Percentiles rank a stretch among this genome's conserved stretches.
These are phyloP conservation scores for Wickerhamiella vanderwaltii DNA, from an alignment of 805 yeast genomes.

Conservation along the genomic window DNA sequence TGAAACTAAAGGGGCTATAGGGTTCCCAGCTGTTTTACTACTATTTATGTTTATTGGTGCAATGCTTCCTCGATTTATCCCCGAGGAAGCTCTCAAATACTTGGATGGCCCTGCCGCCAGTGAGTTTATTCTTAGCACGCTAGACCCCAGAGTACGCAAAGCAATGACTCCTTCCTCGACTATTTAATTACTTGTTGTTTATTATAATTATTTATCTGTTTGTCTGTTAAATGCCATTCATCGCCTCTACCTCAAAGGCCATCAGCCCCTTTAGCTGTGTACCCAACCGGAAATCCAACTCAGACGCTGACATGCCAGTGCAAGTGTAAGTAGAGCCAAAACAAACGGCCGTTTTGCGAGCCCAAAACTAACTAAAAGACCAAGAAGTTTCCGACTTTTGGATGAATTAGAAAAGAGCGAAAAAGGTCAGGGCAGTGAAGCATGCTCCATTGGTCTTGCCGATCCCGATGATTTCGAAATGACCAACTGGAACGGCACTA, in stretches of 20 bases:
- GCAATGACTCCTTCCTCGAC: too few species aligned
- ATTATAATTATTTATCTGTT: too few species aligned
- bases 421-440: slow-evolving; percentile 92
- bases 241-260: too few species aligned
- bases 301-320: slow-evolving; percentile 12
- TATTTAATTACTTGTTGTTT: neutral
- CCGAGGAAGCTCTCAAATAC: slow-evolving; percentile 42
- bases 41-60: slow-evolving; percentile 50
- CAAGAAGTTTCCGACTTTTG: slow-evolving; percentile 85
- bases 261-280: too few species aligned
- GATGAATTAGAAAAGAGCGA: slow-evolving; percentile 98
- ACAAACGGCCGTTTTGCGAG: too few species aligned
- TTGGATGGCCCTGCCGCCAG: slow-evolving; percentile 49
- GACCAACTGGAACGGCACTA: slow-evolving; percentile 97
- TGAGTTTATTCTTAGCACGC: slow-evolving; percentile 28
- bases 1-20: slow-evolving; percentile 81
- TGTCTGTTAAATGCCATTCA: too few species aligned
- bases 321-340: too few species aligned
- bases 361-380: too few species aligned
- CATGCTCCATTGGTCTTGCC: slow-evolving; percentile 87
- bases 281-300: too few species aligned
- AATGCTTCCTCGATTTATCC: slow-evolving; percentile 51
- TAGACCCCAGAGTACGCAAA: slow-evolving; percentile 23
- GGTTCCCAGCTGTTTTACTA: slow-evolving; percentile 78
- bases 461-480: slow-evolving; percentile 84